These are phyloP conservation scores for Boechera stricta DNA, from an alignment of 345 rosid genomes.

Conservation along the genomic window DNA sequence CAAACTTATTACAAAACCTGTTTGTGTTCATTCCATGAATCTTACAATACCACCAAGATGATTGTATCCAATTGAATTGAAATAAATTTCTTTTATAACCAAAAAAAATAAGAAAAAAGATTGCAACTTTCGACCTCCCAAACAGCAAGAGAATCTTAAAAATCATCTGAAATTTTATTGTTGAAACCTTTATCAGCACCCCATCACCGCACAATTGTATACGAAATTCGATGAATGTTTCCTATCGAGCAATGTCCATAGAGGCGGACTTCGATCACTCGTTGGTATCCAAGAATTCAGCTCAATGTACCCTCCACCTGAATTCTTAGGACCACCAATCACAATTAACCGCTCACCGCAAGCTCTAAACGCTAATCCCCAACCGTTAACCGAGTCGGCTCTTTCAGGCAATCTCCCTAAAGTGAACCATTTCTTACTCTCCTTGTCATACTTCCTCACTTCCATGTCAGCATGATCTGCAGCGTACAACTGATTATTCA, in stretches of 20 bases:
- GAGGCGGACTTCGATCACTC: constrained; percentile 53
- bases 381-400: constrained; percentile 67
- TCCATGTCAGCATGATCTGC: constrained; percentile 62
- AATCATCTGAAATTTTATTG: not conserved
- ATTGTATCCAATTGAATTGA: constrained; percentile 37
- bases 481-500: constrained; percentile 68
- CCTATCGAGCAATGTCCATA: constrained; percentile 68
- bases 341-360: constrained; percentile 73
- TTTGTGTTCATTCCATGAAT: constrained; percentile 29
- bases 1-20: constrained; percentile 34
- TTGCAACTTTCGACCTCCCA: constrained; percentile 22
- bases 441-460: constrained; percentile 69
- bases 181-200: constrained; percentile 47
- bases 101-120: constrained; percentile 28
- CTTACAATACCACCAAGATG: constrained; percentile 36
- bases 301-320: constrained; percentile 62
- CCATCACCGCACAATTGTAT: constrained; percentile 87
- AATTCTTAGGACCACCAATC: constrained; percentile 62
- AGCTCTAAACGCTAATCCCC: constrained; percentile 90
- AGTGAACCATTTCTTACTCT: constrained; percentile 57
- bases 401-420: constrained; percentile 69
- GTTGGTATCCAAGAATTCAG: constrained; percentile 78
- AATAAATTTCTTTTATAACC: constrained; percentile 21
- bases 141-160: constrained; percentile 24
- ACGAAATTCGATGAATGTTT: constrained; percentile 65